phyloP scores from a whole-genome alignment of 2,329 filamentous ascomycete species.

The Trichoderma sp. region DNA sequence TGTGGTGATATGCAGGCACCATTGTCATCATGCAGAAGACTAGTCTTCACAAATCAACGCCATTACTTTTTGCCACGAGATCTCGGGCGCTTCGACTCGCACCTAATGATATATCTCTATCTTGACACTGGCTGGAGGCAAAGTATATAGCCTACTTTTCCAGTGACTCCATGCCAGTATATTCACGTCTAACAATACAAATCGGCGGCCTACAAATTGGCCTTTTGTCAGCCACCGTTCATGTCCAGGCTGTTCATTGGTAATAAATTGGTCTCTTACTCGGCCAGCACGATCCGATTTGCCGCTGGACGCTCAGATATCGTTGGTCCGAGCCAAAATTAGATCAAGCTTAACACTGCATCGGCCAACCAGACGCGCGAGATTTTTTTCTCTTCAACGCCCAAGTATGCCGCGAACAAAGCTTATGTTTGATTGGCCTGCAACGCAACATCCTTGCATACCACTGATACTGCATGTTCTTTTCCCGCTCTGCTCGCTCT shows the following conservation, averaged over 20 bases:
- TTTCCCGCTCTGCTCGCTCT: neutral
- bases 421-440: constrained; percentile 23
- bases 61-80: neutral
- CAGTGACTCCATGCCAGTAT: neutral
- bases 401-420: neutral
- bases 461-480: neutral
- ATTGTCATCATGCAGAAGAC: neutral
- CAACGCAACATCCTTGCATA: neutral
- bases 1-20: constrained; percentile 6
- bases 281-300: neutral
- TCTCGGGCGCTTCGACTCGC: constrained; percentile 19
- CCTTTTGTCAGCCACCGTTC: neutral
- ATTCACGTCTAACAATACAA: constrained; percentile 9
- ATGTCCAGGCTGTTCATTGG: constrained; percentile 7
- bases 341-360: constrained; percentile 39
- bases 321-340: constrained; percentile 38
- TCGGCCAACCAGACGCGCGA: constrained; percentile 42
- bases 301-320: constrained; percentile 9
- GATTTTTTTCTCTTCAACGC: constrained; percentile 29
- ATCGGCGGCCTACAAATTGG: constrained; percentile 1
- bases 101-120: neutral
- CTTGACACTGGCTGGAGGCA: constrained; percentile 1
- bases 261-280: neutral
- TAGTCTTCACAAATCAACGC: constrained; percentile 19
- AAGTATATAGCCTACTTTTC: neutral